Evolutionary conservation across 1,284 basidiomycete species (phyloP).

Genomic region (Rhodotorula sp.): DNA sequence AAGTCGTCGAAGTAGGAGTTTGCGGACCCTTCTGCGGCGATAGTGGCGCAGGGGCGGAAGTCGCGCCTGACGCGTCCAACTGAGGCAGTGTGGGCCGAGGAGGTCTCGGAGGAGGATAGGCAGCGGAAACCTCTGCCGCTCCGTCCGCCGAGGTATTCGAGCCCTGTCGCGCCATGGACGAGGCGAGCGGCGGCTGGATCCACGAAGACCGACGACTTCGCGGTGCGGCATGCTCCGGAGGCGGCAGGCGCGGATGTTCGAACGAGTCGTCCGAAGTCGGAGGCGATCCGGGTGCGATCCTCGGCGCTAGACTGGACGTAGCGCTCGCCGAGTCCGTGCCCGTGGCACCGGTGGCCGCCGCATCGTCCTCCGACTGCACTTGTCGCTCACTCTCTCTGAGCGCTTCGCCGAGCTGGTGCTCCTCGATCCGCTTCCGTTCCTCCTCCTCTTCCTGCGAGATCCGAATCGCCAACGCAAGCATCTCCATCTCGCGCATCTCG

Average conservation of each 20-base stretch:
- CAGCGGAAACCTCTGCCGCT: background rate
- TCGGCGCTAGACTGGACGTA: background rate
- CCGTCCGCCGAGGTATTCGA: conserved; percentile 1
- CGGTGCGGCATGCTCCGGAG: background rate
- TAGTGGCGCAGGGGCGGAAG: background rate
- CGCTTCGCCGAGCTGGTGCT: conserved; percentile 10
- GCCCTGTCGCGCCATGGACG: conserved; percentile 1
- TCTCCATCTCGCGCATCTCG: conserved; percentile 30
- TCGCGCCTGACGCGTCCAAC: conserved; percentile 6
- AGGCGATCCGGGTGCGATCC: background rate
- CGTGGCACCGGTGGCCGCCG: background rate
- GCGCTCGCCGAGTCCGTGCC: background rate
- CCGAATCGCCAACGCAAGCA: conserved; percentile 35
- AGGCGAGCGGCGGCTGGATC: conserved; percentile 25
- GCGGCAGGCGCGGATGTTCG: background rate
- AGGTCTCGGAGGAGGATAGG: background rate
- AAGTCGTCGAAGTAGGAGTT: background rate
- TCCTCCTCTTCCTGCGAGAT: conserved; percentile 34
- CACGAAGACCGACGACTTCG: conserved; percentile 7
- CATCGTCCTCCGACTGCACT: background rate
- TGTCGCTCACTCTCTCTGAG: conserved; percentile 1
- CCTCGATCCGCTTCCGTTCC: conserved; percentile 10
- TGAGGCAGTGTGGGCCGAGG: background rate
- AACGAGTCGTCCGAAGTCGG: background rate
- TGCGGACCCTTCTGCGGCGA: background rate